Evolutionary conservation across 2,329 filamentous ascomycete species (phyloP), one percentile per base, ranked within the genome.

Genomic region (Ophiostoma novo-ulmi): DNA sequence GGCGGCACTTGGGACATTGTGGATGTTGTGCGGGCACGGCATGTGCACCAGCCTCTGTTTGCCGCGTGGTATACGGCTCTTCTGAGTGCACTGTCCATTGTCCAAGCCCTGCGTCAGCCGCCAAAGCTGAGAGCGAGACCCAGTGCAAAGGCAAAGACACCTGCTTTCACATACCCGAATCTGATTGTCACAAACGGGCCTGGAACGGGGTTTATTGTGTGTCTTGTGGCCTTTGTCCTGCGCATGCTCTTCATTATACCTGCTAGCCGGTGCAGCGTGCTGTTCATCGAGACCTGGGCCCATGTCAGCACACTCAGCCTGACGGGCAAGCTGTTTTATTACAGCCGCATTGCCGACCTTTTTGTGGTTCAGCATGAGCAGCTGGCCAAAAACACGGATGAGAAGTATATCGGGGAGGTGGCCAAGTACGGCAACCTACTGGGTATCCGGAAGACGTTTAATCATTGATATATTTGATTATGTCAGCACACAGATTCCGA

Each of bases 271-370:
- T 89, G 94, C 81, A 87, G 88, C 73, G 89, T 91, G 11, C 83
- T 98, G 17, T 99, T 95, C 78, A 87, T 97, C 38, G 95, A 99
- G 82, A 95, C 91, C 26, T 97, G 94, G 90, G 94, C 95, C 2
- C 86, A 95, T 20, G 91, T 97, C 20, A 89, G 85, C 74, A 89
- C 87, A 14, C 80, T 98, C 74, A 98, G 94, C 80, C 79, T 97
- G 72, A 97, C 92, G 52, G 95, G 94, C 0, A 89, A 87, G 77
- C 81, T 98, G 52, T 82, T 99, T 71, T 80, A 90, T 71, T 81
- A 82, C 74, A 82, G 82, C 1, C 81, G 83, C 65, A 80, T 96
- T 58, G 91, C 91, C 67, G 92, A 97, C 79, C 81, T 89, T 67
- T 91, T 96, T 76, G 79, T 96, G 69, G 93, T 97, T 70, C 94